These are phyloP conservation scores for Russula earlei DNA, from an alignment of 768 basidiomycete genomes.

Conservation along the genomic window DNA sequence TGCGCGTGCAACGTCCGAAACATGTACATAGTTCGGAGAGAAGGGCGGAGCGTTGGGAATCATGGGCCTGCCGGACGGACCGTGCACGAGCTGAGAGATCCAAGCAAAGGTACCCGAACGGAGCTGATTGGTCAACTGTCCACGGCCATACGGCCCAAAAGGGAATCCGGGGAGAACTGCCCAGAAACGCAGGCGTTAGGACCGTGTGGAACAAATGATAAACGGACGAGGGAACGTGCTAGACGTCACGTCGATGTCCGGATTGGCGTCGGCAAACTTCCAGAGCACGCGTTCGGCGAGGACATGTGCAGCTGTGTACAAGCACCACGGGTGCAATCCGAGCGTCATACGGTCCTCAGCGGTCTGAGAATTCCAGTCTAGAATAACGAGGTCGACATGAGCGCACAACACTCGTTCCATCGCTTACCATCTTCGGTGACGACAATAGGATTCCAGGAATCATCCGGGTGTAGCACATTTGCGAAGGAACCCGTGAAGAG, in stretches of 20 bases:
- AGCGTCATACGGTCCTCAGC: background rate
- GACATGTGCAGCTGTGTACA: conserved; percentile 5
- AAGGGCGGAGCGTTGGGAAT: conserved; percentile 5
- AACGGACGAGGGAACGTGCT: background rate
- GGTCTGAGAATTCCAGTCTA: conserved; percentile 15
- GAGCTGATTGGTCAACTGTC: conserved; percentile 2
- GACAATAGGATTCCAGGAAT: conserved; percentile 13
- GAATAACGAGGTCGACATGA: background rate
- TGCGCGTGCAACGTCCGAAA: conserved; percentile 6
- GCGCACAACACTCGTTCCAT: background rate
- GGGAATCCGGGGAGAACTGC: conserved; percentile 9
- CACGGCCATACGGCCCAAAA: conserved; percentile 14
- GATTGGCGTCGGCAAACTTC: conserved; percentile 11
- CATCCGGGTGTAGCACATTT: conserved; percentile 6
- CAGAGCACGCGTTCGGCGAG: conserved; percentile 16
- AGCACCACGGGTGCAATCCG: conserved; percentile 14
- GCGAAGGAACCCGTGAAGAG: conserved; percentile 3
- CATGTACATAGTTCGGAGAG: conserved; percentile 15
- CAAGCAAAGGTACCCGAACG: conserved; percentile 11
- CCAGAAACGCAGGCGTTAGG: background rate
- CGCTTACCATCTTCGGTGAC: conserved; percentile 7
- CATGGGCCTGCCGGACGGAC: conserved; percentile 3
- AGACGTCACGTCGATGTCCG: conserved; percentile 7
- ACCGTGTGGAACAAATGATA: background rate
- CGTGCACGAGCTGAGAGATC: conserved; percentile 9